Conservation (phyloP, 345 rosid species). For the Rhodomyrtus tomentosa region DNA sequence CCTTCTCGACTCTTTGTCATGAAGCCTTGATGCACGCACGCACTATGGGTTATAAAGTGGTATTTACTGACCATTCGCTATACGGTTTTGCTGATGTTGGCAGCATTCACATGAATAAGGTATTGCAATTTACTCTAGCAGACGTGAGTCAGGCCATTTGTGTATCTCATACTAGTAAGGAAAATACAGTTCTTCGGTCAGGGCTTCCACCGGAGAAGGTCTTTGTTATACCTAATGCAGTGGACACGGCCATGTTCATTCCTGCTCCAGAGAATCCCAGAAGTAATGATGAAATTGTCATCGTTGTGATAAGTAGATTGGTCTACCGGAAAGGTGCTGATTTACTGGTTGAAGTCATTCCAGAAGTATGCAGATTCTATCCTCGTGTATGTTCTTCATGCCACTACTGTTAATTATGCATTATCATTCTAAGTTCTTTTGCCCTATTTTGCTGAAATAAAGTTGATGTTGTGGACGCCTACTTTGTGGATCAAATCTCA, state of each 20-base stretch:
- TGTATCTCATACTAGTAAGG: slow-evolving; percentile 96
- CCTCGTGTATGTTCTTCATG: slow-evolving; percentile 53
- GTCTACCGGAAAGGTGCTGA: slow-evolving; percentile 96
- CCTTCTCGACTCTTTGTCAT: slow-evolving; percentile 95
- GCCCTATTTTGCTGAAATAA: not conserved
- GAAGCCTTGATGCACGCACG: slow-evolving; percentile 94
- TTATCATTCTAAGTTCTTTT: not conserved
- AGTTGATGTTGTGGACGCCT: not conserved
- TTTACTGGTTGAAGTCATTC: slow-evolving; percentile 94
- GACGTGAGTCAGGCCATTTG: slow-evolving; percentile 93
- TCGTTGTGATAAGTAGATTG: slow-evolving; percentile 88
- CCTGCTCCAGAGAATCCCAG: slow-evolving; percentile 51
- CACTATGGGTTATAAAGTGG: slow-evolving; percentile 83
- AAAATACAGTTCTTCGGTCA: slow-evolving; percentile 84
- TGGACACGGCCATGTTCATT: slow-evolving; percentile 94
- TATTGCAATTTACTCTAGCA: slow-evolving; percentile 84
- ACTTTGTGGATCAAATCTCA: not conserved
- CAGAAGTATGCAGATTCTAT: slow-evolving; percentile 60
- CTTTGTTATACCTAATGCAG: slow-evolving; percentile 90
- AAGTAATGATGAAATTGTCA: slow-evolving; percentile 43
- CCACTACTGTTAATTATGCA: not conserved
- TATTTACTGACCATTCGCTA: slow-evolving; percentile 87
- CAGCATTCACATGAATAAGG: slow-evolving; percentile 96
- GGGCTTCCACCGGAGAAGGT: slow-evolving; percentile 85
- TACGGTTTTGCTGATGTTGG: slow-evolving; percentile 96